Evolutionary conservation across 768 basidiomycete species (phyloP).

Genomic region (Leccinum imitatum): DNA sequence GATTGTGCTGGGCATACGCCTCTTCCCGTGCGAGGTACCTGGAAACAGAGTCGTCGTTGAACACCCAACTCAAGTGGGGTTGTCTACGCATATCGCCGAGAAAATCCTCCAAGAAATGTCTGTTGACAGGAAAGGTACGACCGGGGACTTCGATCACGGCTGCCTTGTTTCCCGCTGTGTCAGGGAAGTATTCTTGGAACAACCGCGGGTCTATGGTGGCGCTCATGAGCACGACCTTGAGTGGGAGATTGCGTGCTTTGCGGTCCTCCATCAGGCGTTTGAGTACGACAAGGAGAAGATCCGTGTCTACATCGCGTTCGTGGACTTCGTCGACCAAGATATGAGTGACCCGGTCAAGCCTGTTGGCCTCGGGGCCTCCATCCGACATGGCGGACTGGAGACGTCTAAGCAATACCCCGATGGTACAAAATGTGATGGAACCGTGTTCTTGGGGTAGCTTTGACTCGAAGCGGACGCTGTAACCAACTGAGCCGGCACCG

Average conservation of each 20-base stretch:
- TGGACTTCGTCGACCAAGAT: conserved; percentile 95
- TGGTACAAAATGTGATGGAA: conserved; percentile 89
- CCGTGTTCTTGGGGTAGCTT: conserved; percentile 79
- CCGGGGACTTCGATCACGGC: conserved; percentile 84
- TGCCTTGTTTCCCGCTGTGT: conserved; percentile 57
- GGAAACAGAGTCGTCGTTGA: conserved; percentile 63
- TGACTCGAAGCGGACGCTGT: conserved; percentile 89
- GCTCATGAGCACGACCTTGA: conserved; percentile 93
- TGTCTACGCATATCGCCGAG: conserved; percentile 46
- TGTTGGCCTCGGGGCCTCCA: conserved; percentile 30
- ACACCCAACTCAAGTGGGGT: conserved; percentile 57
- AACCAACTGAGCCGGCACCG: conserved; percentile 74
- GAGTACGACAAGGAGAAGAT: conserved; percentile 84
- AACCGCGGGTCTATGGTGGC: conserved; percentile 91
- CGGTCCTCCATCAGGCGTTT: conserved; percentile 80
- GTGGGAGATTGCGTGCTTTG: conserved; percentile 61
- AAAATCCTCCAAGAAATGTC: conserved; percentile 79
- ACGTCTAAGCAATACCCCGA: conserved; percentile 84
- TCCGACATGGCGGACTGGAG: conserved; percentile 72
- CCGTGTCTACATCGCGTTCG: conserved; percentile 92
- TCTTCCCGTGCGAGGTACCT: conserved; percentile 71
- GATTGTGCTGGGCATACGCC: conserved; percentile 15
- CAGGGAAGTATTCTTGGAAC: conserved; percentile 86
- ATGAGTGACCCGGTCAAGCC: conserved; percentile 80
- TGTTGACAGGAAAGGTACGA: conserved; percentile 84